These are phyloP conservation scores for Globisporangium heterothallicum DNA, from an alignment of 352 stramenopile genomes.

Conservation along the genomic window DNA sequence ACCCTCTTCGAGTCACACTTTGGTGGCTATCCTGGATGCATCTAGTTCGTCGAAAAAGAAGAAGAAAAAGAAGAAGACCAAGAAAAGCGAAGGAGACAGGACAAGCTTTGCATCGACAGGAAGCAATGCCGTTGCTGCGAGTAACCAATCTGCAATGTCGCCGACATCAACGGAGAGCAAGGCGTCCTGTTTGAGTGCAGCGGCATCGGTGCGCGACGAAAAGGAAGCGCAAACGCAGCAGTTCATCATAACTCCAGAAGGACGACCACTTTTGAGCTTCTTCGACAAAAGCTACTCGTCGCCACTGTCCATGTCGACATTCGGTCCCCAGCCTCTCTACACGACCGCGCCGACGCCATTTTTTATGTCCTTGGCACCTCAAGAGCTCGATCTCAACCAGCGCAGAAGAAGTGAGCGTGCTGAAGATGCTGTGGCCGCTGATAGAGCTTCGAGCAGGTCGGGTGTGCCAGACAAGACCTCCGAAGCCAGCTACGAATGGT, in stretches of 20 bases:
- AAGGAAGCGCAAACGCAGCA: slow-evolving; percentile 12
- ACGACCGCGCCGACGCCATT: slow-evolving; percentile 25
- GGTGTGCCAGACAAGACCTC: slow-evolving; percentile 17
- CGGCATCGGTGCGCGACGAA: too few species aligned
- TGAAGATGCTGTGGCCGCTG: slow-evolving; percentile 18
- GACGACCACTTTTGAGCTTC: slow-evolving; percentile 26
- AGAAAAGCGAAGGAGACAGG: slow-evolving; percentile 7
- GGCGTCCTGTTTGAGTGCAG: too few species aligned
- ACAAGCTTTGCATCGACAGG: background rate
- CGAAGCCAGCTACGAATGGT: slow-evolving; percentile 69
- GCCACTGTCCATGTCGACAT: slow-evolving; percentile 26
- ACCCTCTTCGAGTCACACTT: background rate
- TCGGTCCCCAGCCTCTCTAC: slow-evolving; percentile 45
- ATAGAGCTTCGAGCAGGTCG: slow-evolving; percentile 14
- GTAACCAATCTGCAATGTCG: too few species aligned
- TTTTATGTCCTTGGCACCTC: slow-evolving; percentile 46
- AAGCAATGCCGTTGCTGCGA: too few species aligned
- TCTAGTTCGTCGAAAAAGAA: background rate
- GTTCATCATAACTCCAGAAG: slow-evolving; percentile 17
- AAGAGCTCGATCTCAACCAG: slow-evolving; percentile 13
- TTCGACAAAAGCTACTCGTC: slow-evolving; percentile 32
- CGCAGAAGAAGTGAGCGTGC: slow-evolving; percentile 4
- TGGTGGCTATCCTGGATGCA: slow-evolving; percentile 5
- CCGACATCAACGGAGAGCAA: too few species aligned
- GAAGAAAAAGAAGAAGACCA: slow-evolving; percentile 19